These are phyloP conservation scores for Candida tibetensis DNA, from an alignment of 805 yeast genomes.

Conservation along the genomic window DNA sequence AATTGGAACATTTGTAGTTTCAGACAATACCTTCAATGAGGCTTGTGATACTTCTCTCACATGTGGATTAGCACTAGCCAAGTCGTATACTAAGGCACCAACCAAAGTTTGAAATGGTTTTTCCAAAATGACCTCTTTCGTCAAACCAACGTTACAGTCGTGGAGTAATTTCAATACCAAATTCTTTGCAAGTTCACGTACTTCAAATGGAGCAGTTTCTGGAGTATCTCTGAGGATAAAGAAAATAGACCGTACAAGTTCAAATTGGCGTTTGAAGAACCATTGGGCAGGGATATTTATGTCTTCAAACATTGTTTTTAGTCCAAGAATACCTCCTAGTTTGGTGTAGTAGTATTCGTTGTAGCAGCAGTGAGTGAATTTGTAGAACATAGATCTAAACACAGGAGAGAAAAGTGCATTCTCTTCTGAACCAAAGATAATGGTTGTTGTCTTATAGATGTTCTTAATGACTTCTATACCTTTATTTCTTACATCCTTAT, in stretches of 20 bases:
- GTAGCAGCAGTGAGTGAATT: constrained; percentile 87
- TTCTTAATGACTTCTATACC: constrained; percentile 66
- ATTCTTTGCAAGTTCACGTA: constrained; percentile 66
- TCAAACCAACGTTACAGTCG: constrained; percentile 60
- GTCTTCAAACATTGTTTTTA: constrained; percentile 68
- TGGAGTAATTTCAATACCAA: constrained; percentile 62
- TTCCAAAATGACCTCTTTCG: constrained; percentile 60
- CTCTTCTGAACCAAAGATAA: constrained; percentile 64
- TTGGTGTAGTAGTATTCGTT: constrained; percentile 85
- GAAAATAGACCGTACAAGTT: constrained; percentile 79
- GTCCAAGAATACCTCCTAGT: constrained; percentile 85
- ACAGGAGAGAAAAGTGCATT: constrained; percentile 71
- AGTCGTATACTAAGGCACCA: constrained; percentile 88
- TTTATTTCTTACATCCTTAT: constrained; percentile 62
- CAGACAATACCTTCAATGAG: constrained; percentile 64
- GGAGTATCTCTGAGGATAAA: constrained; percentile 91
- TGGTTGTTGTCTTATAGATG: constrained; percentile 58
- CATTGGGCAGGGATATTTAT: constrained; percentile 66
- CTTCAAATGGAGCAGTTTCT: constrained; percentile 78
- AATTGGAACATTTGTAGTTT: constrained; percentile 65
- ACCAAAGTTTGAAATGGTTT: constrained; percentile 78
- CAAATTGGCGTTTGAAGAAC: constrained; percentile 76
- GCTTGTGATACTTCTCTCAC: constrained; percentile 82
- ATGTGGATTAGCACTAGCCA: constrained; percentile 80
- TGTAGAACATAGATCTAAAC: constrained; percentile 71